Base-by-base conservation (phyloP, 192 early-diverging fungal genomes). In the Phycomyces blakesleeanus region DNA sequence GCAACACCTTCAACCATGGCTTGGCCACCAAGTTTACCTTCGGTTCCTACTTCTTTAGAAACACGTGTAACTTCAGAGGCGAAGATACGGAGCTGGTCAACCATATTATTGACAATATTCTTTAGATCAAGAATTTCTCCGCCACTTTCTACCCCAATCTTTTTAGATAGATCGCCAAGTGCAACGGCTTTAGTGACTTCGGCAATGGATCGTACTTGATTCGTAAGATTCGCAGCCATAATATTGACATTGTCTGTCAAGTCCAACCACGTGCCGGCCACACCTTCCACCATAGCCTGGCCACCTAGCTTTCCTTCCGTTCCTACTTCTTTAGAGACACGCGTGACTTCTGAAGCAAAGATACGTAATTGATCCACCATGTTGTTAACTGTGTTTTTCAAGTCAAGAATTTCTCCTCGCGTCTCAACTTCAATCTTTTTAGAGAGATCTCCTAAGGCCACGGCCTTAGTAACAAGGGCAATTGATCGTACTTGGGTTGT, bases 401-500 rank as follows among this genome's bases (percentile, higher is more conserved):
- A 70, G 55, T 87, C 83, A 29, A 79, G 71, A 58, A 87, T 81
- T 72, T 89, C 87, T 58, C 87, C 87, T 47, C 71, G 66, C 22
- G 75, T 82, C 29, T 83, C 78, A 15, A 86, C 81, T 15, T 76
- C 69, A 52, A 89, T 78, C 22, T 71, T 79, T 63, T 83, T 81
- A 10, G 76, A 78, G 24, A 89, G 64, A 61, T 89, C 82, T 15
- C 87, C 87, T 10, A 51, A 18, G 3, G 79, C 82, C 9, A 89
- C 82, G 0, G 87, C 77, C 44, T 74, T 81, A 50, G 74, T 79
- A 10, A 89, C 85, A 27, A 66, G 59, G 5, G 83, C 80, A 59
- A 89, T 89, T 21, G 78, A 81, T 34, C 87, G 80, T 15, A 89
- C 87, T 62, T 87, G 85, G 49, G 79, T 74, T 1, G 79, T 82